A percentile compares a stretch with the other conserved stretches of the same genome.
Evolutionary conservation across 2,329 filamentous ascomycete species (phyloP).

Genomic region (Penicillium concentricum): DNA sequence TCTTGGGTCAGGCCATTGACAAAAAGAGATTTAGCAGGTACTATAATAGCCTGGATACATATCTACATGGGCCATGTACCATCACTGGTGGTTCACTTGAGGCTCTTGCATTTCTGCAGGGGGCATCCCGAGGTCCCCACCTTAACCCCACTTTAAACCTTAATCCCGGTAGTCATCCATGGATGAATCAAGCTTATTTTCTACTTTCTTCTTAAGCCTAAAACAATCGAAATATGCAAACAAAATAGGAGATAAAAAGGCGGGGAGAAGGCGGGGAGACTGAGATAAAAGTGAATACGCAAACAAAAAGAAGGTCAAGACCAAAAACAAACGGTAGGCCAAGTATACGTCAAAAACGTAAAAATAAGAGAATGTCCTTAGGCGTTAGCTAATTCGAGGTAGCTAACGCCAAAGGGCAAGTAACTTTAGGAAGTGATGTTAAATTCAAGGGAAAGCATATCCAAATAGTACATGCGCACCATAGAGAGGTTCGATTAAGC

Average conservation of each 20-base stretch:
- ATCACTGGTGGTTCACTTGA: not conserved
- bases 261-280: too few relatives aligned
- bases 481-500: not conserved
- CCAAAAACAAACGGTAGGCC: not conserved
- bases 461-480: too few relatives aligned
- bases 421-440: not conserved
- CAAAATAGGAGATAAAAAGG: not conserved
- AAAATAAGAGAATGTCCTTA: not conserved
- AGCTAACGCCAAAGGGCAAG: not conserved
- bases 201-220: not conserved
- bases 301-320: not conserved
- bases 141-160: not conserved
- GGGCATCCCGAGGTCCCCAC: not conserved
- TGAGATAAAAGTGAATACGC: not conserved
- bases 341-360: not conserved
- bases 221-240: not conserved
- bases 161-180: not conserved
- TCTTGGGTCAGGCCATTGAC: too few relatives aligned
- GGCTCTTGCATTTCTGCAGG: not conserved
- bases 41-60: not conserved
- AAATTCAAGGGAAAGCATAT: not conserved
- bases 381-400: not conserved
- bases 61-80: not conserved
- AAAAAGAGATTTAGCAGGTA: rapidly evolving
- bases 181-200: not conserved